A percentile compares a stretch with the other conserved stretches of the same genome.
phyloP scores from a whole-genome alignment of 1,284 basidiomycete species.

The Apiotrichum siamense region DNA sequence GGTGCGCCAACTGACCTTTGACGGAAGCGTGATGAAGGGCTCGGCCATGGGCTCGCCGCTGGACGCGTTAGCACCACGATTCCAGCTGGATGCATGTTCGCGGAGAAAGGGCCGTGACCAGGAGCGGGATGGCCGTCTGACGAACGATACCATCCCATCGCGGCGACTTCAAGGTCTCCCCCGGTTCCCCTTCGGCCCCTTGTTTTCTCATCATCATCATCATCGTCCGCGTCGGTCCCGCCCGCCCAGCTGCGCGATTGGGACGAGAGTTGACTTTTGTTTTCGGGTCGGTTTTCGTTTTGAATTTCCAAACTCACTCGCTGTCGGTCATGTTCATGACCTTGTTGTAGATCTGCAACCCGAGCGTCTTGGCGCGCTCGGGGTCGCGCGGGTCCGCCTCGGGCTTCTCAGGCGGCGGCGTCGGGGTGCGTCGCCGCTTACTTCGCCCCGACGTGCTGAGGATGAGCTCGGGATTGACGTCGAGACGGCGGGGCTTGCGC shows the following conservation, averaged over 20 bases:
- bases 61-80: neutral
- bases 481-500: constrained; percentile 19
- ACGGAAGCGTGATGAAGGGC: constrained; percentile 42
- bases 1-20: constrained; percentile 27
- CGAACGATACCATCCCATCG: too few species aligned
- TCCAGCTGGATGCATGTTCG: neutral
- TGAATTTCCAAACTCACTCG: constrained; percentile 26
- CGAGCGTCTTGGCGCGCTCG: constrained; percentile 30
- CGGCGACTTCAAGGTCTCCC: too few species aligned
- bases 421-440: constrained; percentile 16
- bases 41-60: constrained; percentile 35
- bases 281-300: neutral
- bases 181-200: too few species aligned
- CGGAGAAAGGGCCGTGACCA: too few species aligned
- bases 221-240: too few species aligned
- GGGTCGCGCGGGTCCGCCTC: constrained; percentile 32
- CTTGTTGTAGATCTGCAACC: constrained; percentile 29
- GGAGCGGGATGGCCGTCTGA: too few species aligned
- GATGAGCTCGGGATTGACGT: constrained; percentile 19
- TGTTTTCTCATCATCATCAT: too few species aligned
- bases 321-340: constrained; percentile 28
- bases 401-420: constrained; percentile 3
- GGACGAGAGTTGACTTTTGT: too few species aligned
- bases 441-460: constrained; percentile 15
- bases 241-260: too few species aligned